Evolutionary conservation across 306 rosid genomes (phyloP).

Genomic region (Hylodesmum podocarpum): DNA sequence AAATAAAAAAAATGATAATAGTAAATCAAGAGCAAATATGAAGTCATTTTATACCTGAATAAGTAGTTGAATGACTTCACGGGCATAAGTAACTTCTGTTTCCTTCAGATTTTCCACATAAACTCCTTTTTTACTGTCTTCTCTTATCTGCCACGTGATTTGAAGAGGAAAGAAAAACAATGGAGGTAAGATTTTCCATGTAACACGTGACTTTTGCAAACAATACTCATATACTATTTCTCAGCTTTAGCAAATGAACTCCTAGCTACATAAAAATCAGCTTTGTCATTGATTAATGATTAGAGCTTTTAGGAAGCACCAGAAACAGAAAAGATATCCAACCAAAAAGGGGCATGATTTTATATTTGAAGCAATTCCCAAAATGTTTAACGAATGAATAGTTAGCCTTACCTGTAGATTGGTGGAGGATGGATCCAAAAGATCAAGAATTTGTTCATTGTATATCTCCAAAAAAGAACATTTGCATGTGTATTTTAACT

Average conservation of each 20-base stretch:
- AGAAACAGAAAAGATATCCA: neutral
- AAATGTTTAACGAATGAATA: constrained; percentile 8
- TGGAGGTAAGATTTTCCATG: neutral
- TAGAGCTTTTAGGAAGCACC: neutral
- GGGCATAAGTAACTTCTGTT: constrained; percentile 81
- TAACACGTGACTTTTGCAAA: neutral
- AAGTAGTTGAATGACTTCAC: constrained; percentile 92
- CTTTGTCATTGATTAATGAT: neutral
- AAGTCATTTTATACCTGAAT: constrained; percentile 58
- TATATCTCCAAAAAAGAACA: constrained; percentile 95
- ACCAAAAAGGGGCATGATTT: neutral
- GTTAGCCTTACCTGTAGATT: constrained; percentile 73
- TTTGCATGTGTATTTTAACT: constrained; percentile 79
- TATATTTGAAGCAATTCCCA: neutral
- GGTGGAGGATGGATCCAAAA: constrained; percentile 82
- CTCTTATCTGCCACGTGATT: constrained; percentile 69
- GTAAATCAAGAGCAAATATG: neutral
- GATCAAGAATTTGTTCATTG: constrained; percentile 97
- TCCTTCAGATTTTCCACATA: constrained; percentile 95
- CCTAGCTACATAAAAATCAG: neutral
- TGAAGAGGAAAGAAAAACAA: neutral
- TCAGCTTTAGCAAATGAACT: neutral
- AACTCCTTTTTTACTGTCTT: constrained; percentile 92
- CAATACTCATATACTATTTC: neutral
- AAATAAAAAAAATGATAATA: too few species aligned